Percentiles rank a stretch among this genome's conserved stretches.
These are phyloP conservation scores for Colletotrichum sp. DNA, from an alignment of 2,329 filamentous ascomycete genomes.

Conservation along the genomic window DNA sequence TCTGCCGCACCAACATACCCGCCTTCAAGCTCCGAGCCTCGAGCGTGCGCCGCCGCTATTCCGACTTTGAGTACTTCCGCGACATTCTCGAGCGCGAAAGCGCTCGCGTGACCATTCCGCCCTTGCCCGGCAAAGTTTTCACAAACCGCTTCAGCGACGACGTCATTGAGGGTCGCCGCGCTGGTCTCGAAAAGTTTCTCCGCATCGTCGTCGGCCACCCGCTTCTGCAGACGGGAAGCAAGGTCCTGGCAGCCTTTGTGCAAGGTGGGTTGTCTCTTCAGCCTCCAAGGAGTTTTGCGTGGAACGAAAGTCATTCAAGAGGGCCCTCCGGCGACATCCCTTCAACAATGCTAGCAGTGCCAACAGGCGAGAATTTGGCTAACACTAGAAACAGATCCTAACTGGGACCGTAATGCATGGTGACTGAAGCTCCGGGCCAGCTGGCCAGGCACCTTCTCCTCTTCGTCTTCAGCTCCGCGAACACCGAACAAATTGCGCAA, in stretches of 20 bases:
- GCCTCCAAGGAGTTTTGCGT: background rate
- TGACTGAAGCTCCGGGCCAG: constrained; percentile 46
- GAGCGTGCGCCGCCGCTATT: constrained; percentile 90
- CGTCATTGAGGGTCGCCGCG: constrained; percentile 92
- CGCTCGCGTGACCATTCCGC: constrained; percentile 93
- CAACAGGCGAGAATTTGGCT: background rate
- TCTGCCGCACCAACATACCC: constrained; percentile 97
- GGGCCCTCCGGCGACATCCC: background rate
- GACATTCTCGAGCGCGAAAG: constrained; percentile 97
- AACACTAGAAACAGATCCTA: constrained; percentile 64
- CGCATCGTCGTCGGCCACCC: constrained; percentile 98
- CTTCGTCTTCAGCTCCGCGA: background rate
- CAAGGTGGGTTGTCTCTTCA: constrained; percentile 66
- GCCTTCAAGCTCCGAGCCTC: constrained; percentile 95
- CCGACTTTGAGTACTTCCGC: constrained; percentile 98
- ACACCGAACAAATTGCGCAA: constrained; percentile 21
- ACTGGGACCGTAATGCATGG: constrained; percentile 93
- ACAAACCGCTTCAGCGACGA: constrained; percentile 98
- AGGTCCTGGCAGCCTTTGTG: constrained; percentile 94
- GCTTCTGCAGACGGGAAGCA: constrained; percentile 94
- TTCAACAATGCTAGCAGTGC: background rate
- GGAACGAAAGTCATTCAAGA: background rate
- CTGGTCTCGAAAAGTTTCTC: constrained; percentile 92
- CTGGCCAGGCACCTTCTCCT: constrained; percentile 8
- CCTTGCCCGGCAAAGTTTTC: constrained; percentile 95